Evolutionary conservation across 306 rosid species (phyloP).

Genomic region (Crotalaria pallida): DNA sequence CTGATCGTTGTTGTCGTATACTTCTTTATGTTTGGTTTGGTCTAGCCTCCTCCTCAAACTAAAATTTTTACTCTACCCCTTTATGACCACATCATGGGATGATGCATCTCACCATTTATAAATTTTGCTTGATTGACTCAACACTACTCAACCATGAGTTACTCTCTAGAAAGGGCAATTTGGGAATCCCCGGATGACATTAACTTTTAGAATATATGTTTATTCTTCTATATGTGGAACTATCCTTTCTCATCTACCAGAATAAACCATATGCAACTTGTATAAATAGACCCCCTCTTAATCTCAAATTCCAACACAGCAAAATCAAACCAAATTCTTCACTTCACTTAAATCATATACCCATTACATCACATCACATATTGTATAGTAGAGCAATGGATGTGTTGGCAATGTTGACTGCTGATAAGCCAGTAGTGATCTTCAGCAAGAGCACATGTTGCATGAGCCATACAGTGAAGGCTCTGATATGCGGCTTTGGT

Average conservation of each 20-base stretch:
- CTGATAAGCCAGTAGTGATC: conserved; percentile 62
- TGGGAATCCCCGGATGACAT: conserved; percentile 22
- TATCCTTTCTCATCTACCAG: conserved; percentile 13
- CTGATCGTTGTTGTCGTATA: too few relatives aligned
- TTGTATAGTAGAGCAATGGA: conserved; percentile 39
- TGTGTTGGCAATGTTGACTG: conserved; percentile 38
- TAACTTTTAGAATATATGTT: background rate
- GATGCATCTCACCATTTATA: too few relatives aligned
- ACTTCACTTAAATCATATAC: background rate
- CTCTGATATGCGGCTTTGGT: conserved; percentile 53
- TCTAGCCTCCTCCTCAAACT: too few relatives aligned
- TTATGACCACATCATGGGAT: too few relatives aligned
- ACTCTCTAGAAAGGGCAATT: background rate
- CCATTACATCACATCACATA: background rate
- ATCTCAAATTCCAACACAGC: conserved; percentile 31
- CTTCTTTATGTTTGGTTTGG: too few relatives aligned
- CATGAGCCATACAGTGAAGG: conserved; percentile 46
- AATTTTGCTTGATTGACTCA: background rate
- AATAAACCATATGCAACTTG: conserved; percentile 6
- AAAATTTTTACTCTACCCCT: too few relatives aligned
- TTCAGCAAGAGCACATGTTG: conserved; percentile 58
- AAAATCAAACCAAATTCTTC: conserved; percentile 19
- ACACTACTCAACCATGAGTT: background rate
- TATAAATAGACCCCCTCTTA: conserved; percentile 38
- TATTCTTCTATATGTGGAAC: background rate